These are phyloP conservation scores for Aphanocladium album DNA, from an alignment of 2,329 filamentous ascomycete genomes.

Conservation along the genomic window DNA sequence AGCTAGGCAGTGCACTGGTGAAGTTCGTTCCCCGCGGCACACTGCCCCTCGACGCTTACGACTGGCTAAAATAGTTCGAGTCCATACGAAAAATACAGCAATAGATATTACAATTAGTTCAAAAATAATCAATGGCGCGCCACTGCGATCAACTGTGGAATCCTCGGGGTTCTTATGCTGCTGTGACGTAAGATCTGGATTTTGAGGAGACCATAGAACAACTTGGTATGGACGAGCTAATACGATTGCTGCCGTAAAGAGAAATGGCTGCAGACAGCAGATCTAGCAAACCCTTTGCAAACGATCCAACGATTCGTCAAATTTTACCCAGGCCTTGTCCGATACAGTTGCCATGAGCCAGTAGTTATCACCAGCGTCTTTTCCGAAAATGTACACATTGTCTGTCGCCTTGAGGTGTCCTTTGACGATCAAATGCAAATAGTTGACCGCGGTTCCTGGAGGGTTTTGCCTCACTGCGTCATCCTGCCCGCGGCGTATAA, in stretches of 20 bases:
- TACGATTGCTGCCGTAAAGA: too few species aligned
- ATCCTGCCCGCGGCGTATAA: background rate
- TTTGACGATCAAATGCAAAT: background rate
- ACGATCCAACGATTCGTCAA: background rate
- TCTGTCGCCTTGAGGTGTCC: background rate
- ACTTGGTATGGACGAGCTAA: too few species aligned
- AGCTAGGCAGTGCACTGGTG: background rate
- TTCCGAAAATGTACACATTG: slow-evolving; percentile 1
- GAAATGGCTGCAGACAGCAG: too few species aligned
- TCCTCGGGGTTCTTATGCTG: too few species aligned
- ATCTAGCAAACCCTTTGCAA: too few species aligned
- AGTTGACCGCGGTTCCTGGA: background rate
- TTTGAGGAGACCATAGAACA: too few species aligned
- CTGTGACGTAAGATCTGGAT: too few species aligned
- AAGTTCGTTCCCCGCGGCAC: background rate
- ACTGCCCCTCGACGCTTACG: background rate
- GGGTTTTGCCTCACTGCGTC: background rate
- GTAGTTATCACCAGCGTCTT: background rate
- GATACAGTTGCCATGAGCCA: slow-evolving; percentile 8
- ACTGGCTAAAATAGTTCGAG: slow-evolving; percentile 1
- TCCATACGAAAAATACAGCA: too few species aligned
- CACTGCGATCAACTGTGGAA: too few species aligned
- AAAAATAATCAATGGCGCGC: too few species aligned
- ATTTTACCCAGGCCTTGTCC: background rate
- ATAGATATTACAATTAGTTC: too few species aligned